Evolutionary conservation across 2,329 filamentous ascomycete genomes (phyloP), one percentile per base, ranked within the genome.

Genomic region (Penicillium sp.): DNA sequence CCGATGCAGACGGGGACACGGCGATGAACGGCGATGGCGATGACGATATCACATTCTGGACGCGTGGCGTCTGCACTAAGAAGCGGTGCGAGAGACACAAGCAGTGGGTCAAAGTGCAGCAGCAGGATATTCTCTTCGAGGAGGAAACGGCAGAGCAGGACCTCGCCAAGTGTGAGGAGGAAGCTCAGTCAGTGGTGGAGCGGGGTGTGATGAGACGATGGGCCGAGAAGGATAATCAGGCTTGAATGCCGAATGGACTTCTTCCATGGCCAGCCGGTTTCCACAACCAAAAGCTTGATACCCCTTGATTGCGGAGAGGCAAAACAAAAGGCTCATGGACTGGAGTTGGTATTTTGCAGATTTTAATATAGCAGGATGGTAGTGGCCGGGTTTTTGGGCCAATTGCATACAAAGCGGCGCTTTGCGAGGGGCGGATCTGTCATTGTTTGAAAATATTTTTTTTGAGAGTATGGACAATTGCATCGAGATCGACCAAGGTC

Each of bases 1-100:
- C 61, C 19, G 70, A 75, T 44, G 66, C 61, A 27, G 68, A 74
- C 49, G 72, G 73, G 23, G 74, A 77, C 53, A 67, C 69, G 7
- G 64, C 69, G 17, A 75, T 78, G 66, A 65, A 67, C n/a, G 71
- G 67, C 45, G 66, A 64, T 4, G 60, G 69, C 2, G 68, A 70
- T 15, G 69, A 71, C 35, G 67, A 70, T 19, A 58, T 74, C 23
- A 58, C 72, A 31, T 68, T 70, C 51, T 61, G 77, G 15, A 69
- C 71, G 21, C 74, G 74, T 10, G 78, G 78, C 4, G 71, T 81
- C 12, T 81, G 79, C 64, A 71, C 73, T 25, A 79, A 78, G 66
- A 80, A 79, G 57, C 72, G 77, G 5, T 81, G 79, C 58, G 75
- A 80, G 57, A 67, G 78, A 59, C 79, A 81, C 59, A 77, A 77